Conservation (phyloP, 148 eudicot species). For the Rhododendron williamsianum region DNA sequence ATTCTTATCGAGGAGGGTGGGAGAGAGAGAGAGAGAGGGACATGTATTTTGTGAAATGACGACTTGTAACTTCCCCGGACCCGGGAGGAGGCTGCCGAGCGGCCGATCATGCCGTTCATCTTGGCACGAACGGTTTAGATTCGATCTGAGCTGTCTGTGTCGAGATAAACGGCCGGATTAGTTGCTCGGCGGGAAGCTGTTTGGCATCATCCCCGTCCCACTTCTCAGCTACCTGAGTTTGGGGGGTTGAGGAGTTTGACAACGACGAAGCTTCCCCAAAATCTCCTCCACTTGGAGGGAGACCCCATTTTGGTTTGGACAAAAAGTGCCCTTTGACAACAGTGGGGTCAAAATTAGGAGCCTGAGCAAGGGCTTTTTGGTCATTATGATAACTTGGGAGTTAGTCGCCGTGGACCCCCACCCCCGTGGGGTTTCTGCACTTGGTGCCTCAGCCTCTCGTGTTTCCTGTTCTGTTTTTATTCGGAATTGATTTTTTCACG, state of each 20-base stretch:
- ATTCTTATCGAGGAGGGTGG: not conserved
- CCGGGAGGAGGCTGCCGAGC: too few relatives aligned
- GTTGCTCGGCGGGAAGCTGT: too few relatives aligned
- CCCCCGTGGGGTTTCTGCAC: not conserved
- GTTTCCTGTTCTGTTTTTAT: not conserved
- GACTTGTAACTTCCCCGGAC: not conserved
- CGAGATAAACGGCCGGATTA: too few relatives aligned
- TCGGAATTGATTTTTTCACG: not conserved
- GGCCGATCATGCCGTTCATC: too few relatives aligned
- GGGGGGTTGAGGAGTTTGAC: not conserved
- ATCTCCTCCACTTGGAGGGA: too few relatives aligned
- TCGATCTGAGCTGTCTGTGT: too few relatives aligned
- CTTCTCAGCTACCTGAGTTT: not conserved
- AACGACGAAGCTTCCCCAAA: conserved; percentile 1
- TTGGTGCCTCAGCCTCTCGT: not conserved
- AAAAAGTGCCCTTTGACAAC: not conserved
- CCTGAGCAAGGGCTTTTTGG: not conserved
- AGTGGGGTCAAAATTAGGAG: not conserved
- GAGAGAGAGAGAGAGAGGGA: not conserved
- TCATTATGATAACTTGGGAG: not conserved
- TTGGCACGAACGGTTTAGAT: too few relatives aligned
- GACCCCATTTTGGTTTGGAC: not conserved
- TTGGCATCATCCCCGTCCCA: too few relatives aligned
- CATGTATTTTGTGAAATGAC: not conserved
- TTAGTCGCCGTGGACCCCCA: not conserved